phyloP scores from a whole-genome alignment of 2,329 filamentous ascomycete species.

The Knoxdaviesia capensis region DNA sequence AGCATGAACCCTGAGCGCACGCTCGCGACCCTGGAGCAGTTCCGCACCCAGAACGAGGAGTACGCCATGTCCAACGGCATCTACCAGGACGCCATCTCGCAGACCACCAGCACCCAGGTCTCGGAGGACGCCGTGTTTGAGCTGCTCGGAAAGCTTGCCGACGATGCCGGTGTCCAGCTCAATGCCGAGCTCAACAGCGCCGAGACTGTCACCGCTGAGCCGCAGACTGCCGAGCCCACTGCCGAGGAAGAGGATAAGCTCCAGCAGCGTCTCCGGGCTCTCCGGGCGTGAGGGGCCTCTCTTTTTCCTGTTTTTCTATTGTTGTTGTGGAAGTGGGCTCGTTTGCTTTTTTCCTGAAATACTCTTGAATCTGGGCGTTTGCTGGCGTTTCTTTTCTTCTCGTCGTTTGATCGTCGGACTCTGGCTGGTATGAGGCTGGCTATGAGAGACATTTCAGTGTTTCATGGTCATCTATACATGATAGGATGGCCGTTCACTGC shows the following conservation, averaged over 20 bases:
- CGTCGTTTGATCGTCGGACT: background rate
- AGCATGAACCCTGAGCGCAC: constrained; percentile 40
- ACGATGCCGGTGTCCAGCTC: constrained; percentile 72
- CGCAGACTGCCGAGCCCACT: constrained; percentile 43
- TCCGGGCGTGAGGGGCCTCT: constrained; percentile 23
- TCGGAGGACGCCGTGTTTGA: constrained; percentile 73
- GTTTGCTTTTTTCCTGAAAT: background rate
- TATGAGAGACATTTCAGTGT: too few species aligned
- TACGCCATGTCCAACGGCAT: constrained; percentile 48
- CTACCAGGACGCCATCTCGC: constrained; percentile 70
- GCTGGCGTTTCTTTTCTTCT: background rate
- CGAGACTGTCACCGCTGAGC: constrained; percentile 34
- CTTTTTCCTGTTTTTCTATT: background rate
- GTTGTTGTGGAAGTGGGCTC: background rate
- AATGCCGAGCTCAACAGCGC: constrained; percentile 49
- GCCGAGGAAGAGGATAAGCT: constrained; percentile 64
- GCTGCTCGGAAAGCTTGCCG: constrained; percentile 66
- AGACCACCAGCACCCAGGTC: constrained; percentile 53
- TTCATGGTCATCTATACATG: too few species aligned
- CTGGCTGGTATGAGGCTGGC: too few species aligned
- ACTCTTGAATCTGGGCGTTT: background rate
- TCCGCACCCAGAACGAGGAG: constrained; percentile 41
- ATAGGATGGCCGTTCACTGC: too few species aligned
- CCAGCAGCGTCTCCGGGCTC: constrained; percentile 35
- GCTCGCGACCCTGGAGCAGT: constrained; percentile 38